A percentile compares a stretch with the other conserved stretches of the same genome.
Evolutionary conservation across 306 rosid genomes (phyloP).

Genomic region (Fragaria nilgerrensis): DNA sequence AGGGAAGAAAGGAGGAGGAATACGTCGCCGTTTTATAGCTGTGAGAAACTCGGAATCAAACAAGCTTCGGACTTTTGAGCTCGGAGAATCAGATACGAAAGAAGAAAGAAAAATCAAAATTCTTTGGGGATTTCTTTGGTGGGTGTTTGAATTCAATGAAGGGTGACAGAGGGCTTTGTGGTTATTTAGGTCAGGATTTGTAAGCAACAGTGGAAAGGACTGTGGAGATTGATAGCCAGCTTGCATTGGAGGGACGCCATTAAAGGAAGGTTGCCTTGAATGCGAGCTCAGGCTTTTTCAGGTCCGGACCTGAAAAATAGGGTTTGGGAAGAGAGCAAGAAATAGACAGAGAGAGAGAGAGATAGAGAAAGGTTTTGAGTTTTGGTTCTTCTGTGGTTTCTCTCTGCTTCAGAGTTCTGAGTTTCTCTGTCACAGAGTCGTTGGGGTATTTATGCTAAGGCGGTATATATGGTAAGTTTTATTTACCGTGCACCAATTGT

Average conservation of each 20-base stretch:
- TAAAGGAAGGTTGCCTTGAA: constrained; percentile 19
- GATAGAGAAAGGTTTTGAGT: neutral
- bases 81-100: constrained; percentile 9
- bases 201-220: constrained; percentile 2
- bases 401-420: neutral
- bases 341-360: neutral
- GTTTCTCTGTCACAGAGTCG: constrained; percentile 10
- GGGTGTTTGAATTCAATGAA: constrained; percentile 8
- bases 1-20: neutral
- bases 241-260: constrained; percentile 22
- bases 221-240: neutral
- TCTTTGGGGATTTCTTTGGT: neutral
- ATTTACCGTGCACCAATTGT: neutral
- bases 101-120: neutral
- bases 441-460: constrained; percentile 63
- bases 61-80: neutral
- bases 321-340: constrained; percentile 19
- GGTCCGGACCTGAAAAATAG: constrained; percentile 36
- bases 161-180: neutral
- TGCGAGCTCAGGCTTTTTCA: constrained; percentile 22
- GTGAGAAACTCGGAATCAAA: neutral
- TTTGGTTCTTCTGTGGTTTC: neutral
- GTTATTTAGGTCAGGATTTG: constrained; percentile 4
- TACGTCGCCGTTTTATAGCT: neutral
- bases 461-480: constrained; percentile 3